Percentiles rank a stretch among this genome's conserved stretches.
These are phyloP conservation scores for Candolleomyces eurysporus DNA, from an alignment of 768 basidiomycete species.

Conservation along the genomic window DNA sequence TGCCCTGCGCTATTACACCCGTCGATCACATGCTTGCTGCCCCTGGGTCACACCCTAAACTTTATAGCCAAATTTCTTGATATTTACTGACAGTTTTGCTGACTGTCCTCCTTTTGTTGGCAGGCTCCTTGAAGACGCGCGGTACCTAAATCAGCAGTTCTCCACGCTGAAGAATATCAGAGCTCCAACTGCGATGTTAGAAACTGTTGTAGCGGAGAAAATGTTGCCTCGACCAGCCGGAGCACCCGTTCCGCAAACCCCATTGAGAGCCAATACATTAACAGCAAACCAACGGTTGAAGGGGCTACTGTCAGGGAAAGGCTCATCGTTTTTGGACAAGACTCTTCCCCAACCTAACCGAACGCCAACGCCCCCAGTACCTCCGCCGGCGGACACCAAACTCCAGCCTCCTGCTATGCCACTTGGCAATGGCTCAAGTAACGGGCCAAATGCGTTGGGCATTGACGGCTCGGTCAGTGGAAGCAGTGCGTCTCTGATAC, in stretches of 20 bases:
- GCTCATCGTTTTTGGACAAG: conserved; percentile 31
- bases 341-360: conserved; percentile 29
- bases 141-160: conserved; percentile 73
- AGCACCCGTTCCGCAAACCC: conserved; percentile 16
- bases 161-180: conserved; percentile 71
- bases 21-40: conserved; percentile 8
- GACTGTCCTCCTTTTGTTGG: not conserved
- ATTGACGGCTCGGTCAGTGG: conserved; percentile 8
- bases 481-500: conserved; percentile 5
- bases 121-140: conserved; percentile 80
- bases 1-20: not conserved
- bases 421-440: conserved; percentile 10
- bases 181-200: conserved; percentile 74
- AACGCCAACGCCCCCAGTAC: conserved; percentile 21
- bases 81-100: not conserved
- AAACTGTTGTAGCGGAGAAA: conserved; percentile 85
- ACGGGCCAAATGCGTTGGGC: conserved; percentile 7
- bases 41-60: not conserved
- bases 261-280: conserved; percentile 35
- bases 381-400: conserved; percentile 12
- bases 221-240: conserved; percentile 38
- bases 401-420: conserved; percentile 2
- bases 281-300: conserved; percentile 49
- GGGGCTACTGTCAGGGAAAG: conserved; percentile 41
- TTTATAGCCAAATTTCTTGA: not conserved